A percentile compares a stretch with the other conserved stretches of the same genome.
phyloP scores from a whole-genome alignment of 129 eudicot species.

The Helianthus annuus region HanXRQr2.0-SUNRISE NC_035448.2:179332825-179333324 shows the following conservation, averaged over 20 bases:
- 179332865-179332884: conserved; percentile 52
- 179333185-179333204: conserved; percentile 19
- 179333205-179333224: background rate
- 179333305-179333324: too few relatives aligned
- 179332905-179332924: conserved; percentile 47
- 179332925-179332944: conserved; percentile 35
- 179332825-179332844: conserved; percentile 70
- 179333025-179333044: background rate
- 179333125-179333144: conserved; percentile 46
- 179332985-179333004: background rate
- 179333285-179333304: background rate
- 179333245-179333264: background rate
- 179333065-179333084: background rate
- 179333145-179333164: conserved; percentile 20
- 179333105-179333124: conserved; percentile 46
- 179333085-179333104: conserved; percentile 56
- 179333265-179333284: background rate
- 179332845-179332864: conserved; percentile 49
- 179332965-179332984: too few relatives aligned
- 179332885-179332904: conserved; percentile 55
- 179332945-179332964: too few relatives aligned
- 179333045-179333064: background rate
- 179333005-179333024: background rate
- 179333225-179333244: background rate
- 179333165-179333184: conserved; percentile 2